Evolutionary conservation across 371 early-diverging fungal genomes (phyloP).

Genomic region (Mucor mucedo): DNA sequence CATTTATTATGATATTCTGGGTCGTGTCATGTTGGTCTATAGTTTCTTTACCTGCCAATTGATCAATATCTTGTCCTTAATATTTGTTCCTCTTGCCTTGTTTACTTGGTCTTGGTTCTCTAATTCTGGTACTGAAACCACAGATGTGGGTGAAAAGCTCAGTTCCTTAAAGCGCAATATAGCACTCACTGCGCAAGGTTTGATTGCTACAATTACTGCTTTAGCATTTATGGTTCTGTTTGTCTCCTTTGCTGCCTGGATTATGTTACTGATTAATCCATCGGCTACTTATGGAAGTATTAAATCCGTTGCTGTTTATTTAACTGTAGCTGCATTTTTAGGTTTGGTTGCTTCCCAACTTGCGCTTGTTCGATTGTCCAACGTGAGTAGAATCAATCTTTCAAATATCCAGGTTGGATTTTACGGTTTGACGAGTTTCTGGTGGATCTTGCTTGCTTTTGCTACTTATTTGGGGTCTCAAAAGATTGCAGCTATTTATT

Average conservation of each 20-base stretch:
- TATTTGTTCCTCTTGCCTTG: constrained; percentile 34
- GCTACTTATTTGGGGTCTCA: constrained; percentile 37
- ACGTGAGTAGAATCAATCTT: background rate
- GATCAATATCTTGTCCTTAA: constrained; percentile 42
- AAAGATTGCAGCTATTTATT: constrained; percentile 43
- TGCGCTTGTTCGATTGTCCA: constrained; percentile 8
- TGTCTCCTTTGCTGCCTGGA: constrained; percentile 15
- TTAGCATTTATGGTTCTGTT: constrained; percentile 18
- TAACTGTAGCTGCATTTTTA: constrained; percentile 26
- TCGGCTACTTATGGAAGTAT: constrained; percentile 38
- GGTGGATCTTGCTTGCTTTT: constrained; percentile 46
- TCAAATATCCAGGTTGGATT: constrained; percentile 19
- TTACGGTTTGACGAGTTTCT: constrained; percentile 46
- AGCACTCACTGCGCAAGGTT: constrained; percentile 13
- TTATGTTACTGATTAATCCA: constrained; percentile 30
- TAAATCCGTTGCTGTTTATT: constrained; percentile 20
- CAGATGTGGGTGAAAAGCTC: constrained; percentile 9
- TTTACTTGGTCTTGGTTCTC: constrained; percentile 20
- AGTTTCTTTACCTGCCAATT: constrained; percentile 50
- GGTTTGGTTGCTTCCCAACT: constrained; percentile 29
- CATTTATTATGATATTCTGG: constrained; percentile 59
- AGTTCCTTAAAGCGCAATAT: constrained; percentile 1
- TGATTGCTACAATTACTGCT: constrained; percentile 18
- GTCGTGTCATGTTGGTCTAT: constrained; percentile 51
- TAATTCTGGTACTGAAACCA: background rate